Evolutionary conservation across 2,329 filamentous ascomycete species (phyloP), one percentile per base, ranked within the genome.

Genomic region (Cercospora nicotianae): DNA sequence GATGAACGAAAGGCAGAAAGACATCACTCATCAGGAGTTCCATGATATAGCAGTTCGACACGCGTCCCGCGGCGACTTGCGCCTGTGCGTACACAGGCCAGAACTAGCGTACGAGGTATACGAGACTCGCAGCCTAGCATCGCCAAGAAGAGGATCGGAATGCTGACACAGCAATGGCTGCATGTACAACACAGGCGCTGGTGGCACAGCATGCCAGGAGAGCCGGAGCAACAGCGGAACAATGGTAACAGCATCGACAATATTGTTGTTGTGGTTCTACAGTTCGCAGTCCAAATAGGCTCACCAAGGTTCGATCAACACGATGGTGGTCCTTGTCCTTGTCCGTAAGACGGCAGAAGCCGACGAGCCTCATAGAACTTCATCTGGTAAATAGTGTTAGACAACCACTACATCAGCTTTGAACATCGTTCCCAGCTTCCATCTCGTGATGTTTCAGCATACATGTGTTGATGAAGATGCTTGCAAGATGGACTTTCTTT

Each of bases 261-360:
- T 39, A 42, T 42, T 42, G 36, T 42, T 42, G 36, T 42, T n/a
- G 7, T 42, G 16, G 36, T n/a, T 42, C 2, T 12, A 31, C 6
- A 57, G 55, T 12, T 8, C 30, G 28, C 30, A 30, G 55, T 58
- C 28, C 55, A 58, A 18, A 58, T 58, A 33, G 55, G 18, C 55
- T 58, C 55, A 58, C 16, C 30, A 33, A 58, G 18, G 48, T 53
- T 53, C 48, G 28, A 16, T 58, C 28, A 30, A 18, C 55, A 58
- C 28, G 30, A n/a, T 10, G 13, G 55, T 10, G 55, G 16, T 31
- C 28, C 26, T 58, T 58, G 55, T 33, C 28, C 55, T 33, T 5
- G 55, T 58, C 26, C 13, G 55, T 58, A 20, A 58, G 55, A 58
- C 55, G 55, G 55, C 55, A n/a, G 28, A 58, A 58, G 55, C 55